Evolutionary conservation across 768 basidiomycete genomes (phyloP), one percentile per base, ranked within the genome.

Genomic region (Tricholoma saponaceum): DNA sequence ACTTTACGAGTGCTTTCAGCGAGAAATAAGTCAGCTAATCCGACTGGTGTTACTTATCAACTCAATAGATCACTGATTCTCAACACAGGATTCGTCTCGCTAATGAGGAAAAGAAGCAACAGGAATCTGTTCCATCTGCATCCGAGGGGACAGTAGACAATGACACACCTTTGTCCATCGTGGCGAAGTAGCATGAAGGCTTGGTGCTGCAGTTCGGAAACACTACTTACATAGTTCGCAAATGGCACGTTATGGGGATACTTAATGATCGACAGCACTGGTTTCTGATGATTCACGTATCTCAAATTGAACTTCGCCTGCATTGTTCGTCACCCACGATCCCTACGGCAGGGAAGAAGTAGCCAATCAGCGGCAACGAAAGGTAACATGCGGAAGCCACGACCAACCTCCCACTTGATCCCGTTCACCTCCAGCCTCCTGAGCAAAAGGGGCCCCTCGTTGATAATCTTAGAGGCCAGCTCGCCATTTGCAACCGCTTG

Each of bases 1-100:
- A 85, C 83, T 2, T 64, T 83, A 39, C 71, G 83, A 35, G 76
- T 87, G 7, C 67, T 89, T 8, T 74, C 77, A 2, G 75, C 75
- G 30, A 74, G 84, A 57, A 84, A 84, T 62, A 75, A 74, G 82
- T 79, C 54, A 60, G 74, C 2, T 35, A 5, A 37, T 50, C 28
- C 20, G 16, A 32, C 26, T 54, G 10, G 35, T 16, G 22, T 56
- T 37, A 28, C n/a, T n/a, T n/a, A 47, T 37, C 35, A 10, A 46
- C 30, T 26, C 46, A 47, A 52, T 14, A 47, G 33, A 35, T 60
- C 10, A 20, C 54, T 39, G 25, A 57, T 32, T 33, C 37, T 46
- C 50, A 33, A 22, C 10, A 25, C 52, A 73, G 71, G 49, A 65
- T 70, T 52, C 71, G 70, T 32, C 62, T 73, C 1, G 67, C 66